A percentile compares a stretch with the other conserved stretches of the same genome.
These are phyloP conservation scores for Diaporthe aspalathi DNA, from an alignment of 2,329 filamentous ascomycete genomes.

Conservation along the genomic window DNA sequence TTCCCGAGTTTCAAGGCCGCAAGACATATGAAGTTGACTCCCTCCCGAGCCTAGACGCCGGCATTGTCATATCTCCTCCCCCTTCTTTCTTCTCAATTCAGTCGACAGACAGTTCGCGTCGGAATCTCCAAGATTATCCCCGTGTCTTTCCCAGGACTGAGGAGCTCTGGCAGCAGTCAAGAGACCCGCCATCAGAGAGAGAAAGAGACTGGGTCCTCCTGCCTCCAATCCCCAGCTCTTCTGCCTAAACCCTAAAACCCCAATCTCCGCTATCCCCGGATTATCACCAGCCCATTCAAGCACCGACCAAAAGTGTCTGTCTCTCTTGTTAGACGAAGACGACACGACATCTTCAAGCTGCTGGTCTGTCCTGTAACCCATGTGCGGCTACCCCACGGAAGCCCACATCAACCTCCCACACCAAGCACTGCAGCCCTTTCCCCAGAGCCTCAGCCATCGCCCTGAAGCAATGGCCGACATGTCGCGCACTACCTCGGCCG, in stretches of 20 bases:
- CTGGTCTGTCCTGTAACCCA: background rate
- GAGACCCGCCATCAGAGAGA: conserved; percentile 28
- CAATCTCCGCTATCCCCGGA: conserved; percentile 33
- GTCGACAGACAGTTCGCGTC: conserved; percentile 6
- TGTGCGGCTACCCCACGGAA: background rate
- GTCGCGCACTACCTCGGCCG: conserved; percentile 49
- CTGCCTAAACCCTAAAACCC: conserved; percentile 15
- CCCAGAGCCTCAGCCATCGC: background rate
- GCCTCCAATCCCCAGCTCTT: conserved; percentile 29
- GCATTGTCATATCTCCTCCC: background rate
- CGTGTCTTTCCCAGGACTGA: conserved; percentile 25
- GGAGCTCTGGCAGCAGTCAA: conserved; percentile 36
- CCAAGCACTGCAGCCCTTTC: conserved; percentile 16
- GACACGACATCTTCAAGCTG: background rate
- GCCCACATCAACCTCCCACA: background rate
- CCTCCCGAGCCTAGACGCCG: conserved; percentile 30
- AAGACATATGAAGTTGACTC: conserved; percentile 40
- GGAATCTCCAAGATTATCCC: background rate
- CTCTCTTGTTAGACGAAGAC: background rate
- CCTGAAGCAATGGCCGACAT: conserved; percentile 48
- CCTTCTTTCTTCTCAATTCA: conserved; percentile 6
- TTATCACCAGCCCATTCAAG: conserved; percentile 2
- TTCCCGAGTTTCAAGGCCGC: conserved; percentile 38
- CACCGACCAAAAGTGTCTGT: conserved; percentile 3
- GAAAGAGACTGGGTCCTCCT: conserved; percentile 17